These are phyloP conservation scores for Ambrosia artemisiifolia DNA, from an alignment of 129 eudicot species.

Conservation along the genomic window DNA sequence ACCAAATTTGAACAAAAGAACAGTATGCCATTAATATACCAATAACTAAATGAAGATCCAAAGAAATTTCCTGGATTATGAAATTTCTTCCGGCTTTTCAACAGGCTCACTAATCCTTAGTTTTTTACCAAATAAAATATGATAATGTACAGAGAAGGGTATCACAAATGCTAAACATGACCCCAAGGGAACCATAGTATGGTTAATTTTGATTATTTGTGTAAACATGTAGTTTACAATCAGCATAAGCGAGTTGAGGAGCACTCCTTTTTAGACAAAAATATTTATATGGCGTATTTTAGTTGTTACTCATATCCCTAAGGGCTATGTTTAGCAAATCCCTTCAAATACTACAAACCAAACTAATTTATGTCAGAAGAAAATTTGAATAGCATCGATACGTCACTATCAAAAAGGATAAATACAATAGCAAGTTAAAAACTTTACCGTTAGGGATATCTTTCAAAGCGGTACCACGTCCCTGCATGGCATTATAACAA, in stretches of 20 bases:
- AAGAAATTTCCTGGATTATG: constrained; percentile 5
- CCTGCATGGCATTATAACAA: constrained; percentile 57
- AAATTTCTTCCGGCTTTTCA: neutral
- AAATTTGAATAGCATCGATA: constrained; percentile 4
- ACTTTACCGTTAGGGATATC: constrained; percentile 84
- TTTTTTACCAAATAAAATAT: neutral
- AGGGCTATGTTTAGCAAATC: neutral
- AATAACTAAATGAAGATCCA: neutral
- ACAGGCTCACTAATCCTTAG: neutral
- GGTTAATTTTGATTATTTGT: neutral
- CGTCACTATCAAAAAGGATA: neutral
- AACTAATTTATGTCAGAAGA: neutral
- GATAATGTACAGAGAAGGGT: neutral
- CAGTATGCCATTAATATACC: neutral
- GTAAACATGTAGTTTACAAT: neutral
- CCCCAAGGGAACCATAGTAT: neutral
- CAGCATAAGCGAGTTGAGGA: neutral
- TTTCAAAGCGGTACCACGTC: constrained; percentile 85
- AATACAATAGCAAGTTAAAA: neutral
- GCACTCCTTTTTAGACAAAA: neutral
- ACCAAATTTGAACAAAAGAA: neutral
- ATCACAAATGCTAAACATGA: constrained; percentile 5
- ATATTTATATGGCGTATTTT: neutral
- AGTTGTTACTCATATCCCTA: neutral
- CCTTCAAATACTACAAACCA: neutral